Evolutionary conservation across 1,139 yeast species (phyloP), one percentile per base, ranked within the genome.

Genomic region (Taphrina deformans): DNA sequence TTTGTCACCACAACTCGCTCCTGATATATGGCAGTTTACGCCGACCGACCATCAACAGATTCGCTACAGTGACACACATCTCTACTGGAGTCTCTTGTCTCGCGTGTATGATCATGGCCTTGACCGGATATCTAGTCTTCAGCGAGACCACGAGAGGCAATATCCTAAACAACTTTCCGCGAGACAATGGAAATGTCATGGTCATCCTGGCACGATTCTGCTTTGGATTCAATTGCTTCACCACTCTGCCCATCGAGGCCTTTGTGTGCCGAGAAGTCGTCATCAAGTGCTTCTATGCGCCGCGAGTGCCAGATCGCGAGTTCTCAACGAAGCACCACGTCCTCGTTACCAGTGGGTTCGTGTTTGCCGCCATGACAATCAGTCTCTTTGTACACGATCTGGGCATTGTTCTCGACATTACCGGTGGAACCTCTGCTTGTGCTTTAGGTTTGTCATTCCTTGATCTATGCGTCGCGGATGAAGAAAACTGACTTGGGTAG

Each of bases 341-440:
- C 45, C 67, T 82, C n/a, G 79, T 88, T 40, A 92, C 98, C 0
- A 81, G 91, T 0, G 72, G 81, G 0, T 76, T 90, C 61, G 89
- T 89, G 0, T 79, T 87, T 52, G 69, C 84, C 0, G 87, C 96
- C 1, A 88, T 90, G 93, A 70, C 83, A 0, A 86, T 90, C 2
- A 83, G 97, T 0, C 78, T 92, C 58, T 78, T 86, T 67, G 91
- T 97, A 0, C 91, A 97, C 73, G 90, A 92, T 71, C 79, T 92
- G 67, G 98, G 98, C 0, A 88, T 93, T 21, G 87, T 92, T 50
- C 79, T 92, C 62, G 98, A 92, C 72, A 79, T 92, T 6, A 91
- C 90, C 35, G 98, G 98, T 0, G 93, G 97, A 0, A 88, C 96
- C 0, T 88, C 96, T 0, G 98, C 97, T 0, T 89, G 96, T 14